Base-by-base conservation (phyloP, 768 basidiomycete genomes). In the Rhodotorula babjevae region DNA sequence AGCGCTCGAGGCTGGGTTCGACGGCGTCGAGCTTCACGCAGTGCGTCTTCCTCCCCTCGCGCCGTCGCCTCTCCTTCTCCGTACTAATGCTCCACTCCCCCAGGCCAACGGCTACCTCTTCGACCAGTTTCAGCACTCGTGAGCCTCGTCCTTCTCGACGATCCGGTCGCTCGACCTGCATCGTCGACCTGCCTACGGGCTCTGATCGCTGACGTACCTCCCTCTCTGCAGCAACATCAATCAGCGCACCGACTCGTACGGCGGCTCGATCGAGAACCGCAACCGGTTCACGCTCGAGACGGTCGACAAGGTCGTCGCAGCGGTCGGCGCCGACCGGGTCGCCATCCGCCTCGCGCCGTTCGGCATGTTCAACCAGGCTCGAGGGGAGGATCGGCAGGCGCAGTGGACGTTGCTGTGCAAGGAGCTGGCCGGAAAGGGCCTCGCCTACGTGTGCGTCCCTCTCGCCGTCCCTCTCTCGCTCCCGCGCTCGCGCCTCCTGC, bases 241-340 rank as follows among this genome's bases (percentile, higher is more conserved):
- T 70, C 23, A 86, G 84, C 76, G 77, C 31, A 77, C 74, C 21
- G 78, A 78, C 81, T 84, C 55, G 15, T 91, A 88, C 78, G 90
- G 90, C 0, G 90, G 90, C 5, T 85, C 84, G 53, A 80, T 89
- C 40, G 85, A 88, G 78, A 85, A 85, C 67, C 82, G 90, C 12
- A 81, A 83, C 3, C 82, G 85, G 42, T 90, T 91, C 78, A 76
- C 80, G 0, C 80, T 88, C 14, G 86, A 88, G 71, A 81, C 88
- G 50, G 78, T 86, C 12, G 83, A 85, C 49, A 86, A 85, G 2
- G 80, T 89, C 3, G 82, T 81, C 6, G 78, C 83, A 0, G 84
- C 85, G 0, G 80, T 90, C 50, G 89, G 89, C 1, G 79, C 82
- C 42, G 84, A 86, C 42, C 83, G 83, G n/a, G 83, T 85, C 2